Conservation (phyloP, 2,329 filamentous ascomycete species). For the Stagonosporopsis tanaceti region DNA sequence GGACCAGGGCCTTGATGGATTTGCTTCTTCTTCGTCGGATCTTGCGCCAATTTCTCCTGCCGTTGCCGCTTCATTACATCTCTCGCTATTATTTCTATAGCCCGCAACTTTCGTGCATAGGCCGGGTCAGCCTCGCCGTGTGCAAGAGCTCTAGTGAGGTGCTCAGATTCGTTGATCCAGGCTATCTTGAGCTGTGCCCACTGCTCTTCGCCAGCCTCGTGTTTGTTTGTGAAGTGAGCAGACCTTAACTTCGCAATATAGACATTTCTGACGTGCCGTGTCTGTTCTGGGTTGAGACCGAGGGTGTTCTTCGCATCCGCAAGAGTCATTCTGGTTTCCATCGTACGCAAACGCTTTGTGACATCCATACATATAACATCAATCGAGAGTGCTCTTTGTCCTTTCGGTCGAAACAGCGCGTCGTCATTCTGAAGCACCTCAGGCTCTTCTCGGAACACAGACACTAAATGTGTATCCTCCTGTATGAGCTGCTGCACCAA, state of each 20-base stretch:
- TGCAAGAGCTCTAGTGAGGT: conserved; percentile 64
- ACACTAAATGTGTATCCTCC: conserved; percentile 69
- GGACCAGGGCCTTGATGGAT: conserved; percentile 52
- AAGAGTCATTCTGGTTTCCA: conserved; percentile 73
- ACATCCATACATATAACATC: conserved; percentile 84
- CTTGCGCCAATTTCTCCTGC: conserved; percentile 68
- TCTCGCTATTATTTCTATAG: conserved; percentile 74
- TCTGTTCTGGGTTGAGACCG: conserved; percentile 72
- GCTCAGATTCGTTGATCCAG: conserved; percentile 69
- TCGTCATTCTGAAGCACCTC: conserved; percentile 58
- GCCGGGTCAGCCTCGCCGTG: conserved; percentile 61
- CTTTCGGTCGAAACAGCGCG: conserved; percentile 47
- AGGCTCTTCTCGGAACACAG: conserved; percentile 65
- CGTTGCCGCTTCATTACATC: conserved; percentile 81
- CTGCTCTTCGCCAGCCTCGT: conserved; percentile 74
- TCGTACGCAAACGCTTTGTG: conserved; percentile 76
- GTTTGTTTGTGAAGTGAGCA: conserved; percentile 74
- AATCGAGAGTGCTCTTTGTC: conserved; percentile 72
- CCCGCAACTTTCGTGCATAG: conserved; percentile 65
- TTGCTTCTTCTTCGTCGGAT: conserved; percentile 57
- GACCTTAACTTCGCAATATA: conserved; percentile 72
- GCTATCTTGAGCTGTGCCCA: conserved; percentile 74
- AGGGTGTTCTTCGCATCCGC: conserved; percentile 77
- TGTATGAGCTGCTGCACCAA: conserved; percentile 73
- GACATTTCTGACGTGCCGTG: conserved; percentile 69